Conservation (phyloP, 208 protist species). For the Balamuthia mandrillaris region DNA sequence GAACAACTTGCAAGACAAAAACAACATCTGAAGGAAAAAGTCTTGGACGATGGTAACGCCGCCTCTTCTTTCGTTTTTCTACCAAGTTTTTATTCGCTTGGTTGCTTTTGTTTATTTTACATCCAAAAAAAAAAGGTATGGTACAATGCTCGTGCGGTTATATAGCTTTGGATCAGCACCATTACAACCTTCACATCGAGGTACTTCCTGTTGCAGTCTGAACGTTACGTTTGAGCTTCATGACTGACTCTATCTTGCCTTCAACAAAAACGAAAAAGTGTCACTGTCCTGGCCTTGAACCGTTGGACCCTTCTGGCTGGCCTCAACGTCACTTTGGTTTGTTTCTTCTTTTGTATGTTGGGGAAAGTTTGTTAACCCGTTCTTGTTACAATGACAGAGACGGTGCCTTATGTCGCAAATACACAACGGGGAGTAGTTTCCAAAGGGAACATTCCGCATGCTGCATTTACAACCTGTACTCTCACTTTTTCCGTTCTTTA, state of each 20-base stretch:
- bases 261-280: neutral
- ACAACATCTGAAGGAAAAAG: neutral
- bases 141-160: neutral
- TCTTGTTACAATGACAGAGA: too few relatives aligned
- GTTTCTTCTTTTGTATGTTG: too few relatives aligned
- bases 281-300: neutral
- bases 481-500: neutral
- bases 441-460: neutral
- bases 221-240: neutral
- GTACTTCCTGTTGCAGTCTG: too few relatives aligned
- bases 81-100: too few relatives aligned
- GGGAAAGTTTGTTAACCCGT: too few relatives aligned
- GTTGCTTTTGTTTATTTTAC: too few relatives aligned
- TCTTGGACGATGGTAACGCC: too few relatives aligned
- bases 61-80: too few relatives aligned
- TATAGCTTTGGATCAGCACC: neutral
- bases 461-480: neutral
- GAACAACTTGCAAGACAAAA: neutral
- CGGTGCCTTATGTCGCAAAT: neutral
- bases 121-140: neutral
- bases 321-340: neutral
- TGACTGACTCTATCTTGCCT: neutral
- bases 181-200: constrained; percentile 14
- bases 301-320: neutral
- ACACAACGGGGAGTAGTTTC: neutral